Evolutionary conservation across 352 stramenopile genomes (phyloP), one percentile per base, ranked within the genome.

Genomic region (Aphanomyces invadans): DNA sequence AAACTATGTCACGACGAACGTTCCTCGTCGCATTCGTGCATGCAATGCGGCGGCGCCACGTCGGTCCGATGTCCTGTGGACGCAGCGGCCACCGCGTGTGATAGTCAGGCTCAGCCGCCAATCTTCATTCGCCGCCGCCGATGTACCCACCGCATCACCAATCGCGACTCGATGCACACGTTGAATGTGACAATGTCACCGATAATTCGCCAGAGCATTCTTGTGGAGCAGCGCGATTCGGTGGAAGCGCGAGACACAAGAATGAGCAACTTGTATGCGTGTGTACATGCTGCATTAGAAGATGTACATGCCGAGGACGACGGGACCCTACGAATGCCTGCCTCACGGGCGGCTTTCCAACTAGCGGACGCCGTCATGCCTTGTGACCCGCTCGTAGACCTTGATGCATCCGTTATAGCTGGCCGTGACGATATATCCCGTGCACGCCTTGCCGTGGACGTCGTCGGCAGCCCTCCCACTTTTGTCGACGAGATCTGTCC

Each of bases 401-500:
- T 64, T 48, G 39, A 92, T 92, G 74, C 80, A 89, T 32, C 83
- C 83, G 65, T 92, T 80, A 64, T 92, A 92, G 69, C 77, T 92
- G n/a, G 83, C 83, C 4, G 80, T 87, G 33, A 90, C 83, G 60
- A 92, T 87, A 38, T 89, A 70, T 25, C 83, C 81, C 21, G 81
- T 90, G 73, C 83, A 92, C 19, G 81, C 76, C 61, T 89, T 87
- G 19, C 76, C 74, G 31, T 85, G 76, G 44, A 76, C 78, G 49
- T 89, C 78, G 45, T 85, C 79, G 51, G 68, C 74, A 25, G 73
- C 74, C n/a, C 85, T 73, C 15, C 36, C 15, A 15, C 36, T 42
- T 42, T 15, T 42, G 7, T 15, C 36, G 7, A 15, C 36, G 7
- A 42, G 5, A n/a, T 32, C 25, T 11, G 15, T 28, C 12, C 88